phyloP scores from a whole-genome alignment of 1,139 yeast species.

The Geotrichum histeridarum region DNA sequence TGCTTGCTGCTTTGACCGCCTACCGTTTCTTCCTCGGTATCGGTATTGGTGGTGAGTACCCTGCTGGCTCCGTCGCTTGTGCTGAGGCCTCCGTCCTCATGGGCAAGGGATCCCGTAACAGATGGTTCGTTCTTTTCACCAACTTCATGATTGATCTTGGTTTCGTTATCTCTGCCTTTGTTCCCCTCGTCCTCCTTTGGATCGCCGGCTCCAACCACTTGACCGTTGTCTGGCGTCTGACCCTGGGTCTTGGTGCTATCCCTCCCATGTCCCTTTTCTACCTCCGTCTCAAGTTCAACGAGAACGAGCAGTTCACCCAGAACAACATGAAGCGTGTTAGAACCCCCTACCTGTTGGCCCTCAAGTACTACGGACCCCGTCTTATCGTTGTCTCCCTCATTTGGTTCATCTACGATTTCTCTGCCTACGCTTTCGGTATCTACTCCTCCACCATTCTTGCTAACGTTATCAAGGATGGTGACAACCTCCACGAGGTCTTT shows the following conservation, averaged over 20 bases:
- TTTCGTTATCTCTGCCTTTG: slow-evolving; percentile 77
- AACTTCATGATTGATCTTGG: slow-evolving; percentile 85
- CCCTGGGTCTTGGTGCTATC: slow-evolving; percentile 89
- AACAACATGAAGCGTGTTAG: slow-evolving; percentile 59
- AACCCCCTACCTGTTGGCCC: slow-evolving; percentile 62
- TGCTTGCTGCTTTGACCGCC: slow-evolving; percentile 75
- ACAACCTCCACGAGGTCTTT: slow-evolving; percentile 60
- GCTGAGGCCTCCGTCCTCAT: slow-evolving; percentile 82
- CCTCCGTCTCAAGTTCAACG: slow-evolving; percentile 69
- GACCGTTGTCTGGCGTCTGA: slow-evolving; percentile 83
- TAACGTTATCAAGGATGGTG: slow-evolving; percentile 54
- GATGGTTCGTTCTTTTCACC: slow-evolving; percentile 87
- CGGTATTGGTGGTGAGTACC: slow-evolving; percentile 79
- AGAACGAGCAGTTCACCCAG: slow-evolving; percentile 65
- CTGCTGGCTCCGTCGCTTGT: slow-evolving; percentile 88
- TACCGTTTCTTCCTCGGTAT: slow-evolving; percentile 84
- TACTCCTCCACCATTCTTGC: slow-evolving; percentile 67
- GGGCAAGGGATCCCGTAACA: slow-evolving; percentile 76
- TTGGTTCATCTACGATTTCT: slow-evolving; percentile 91
- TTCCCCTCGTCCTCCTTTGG: slow-evolving; percentile 81
- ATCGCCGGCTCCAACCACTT: slow-evolving; percentile 68
- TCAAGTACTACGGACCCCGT: slow-evolving; percentile 85
- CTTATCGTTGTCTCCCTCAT: slow-evolving; percentile 62
- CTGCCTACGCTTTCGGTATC: slow-evolving; percentile 80
- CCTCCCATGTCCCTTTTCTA: slow-evolving; percentile 76